Percentiles rank a stretch among this genome's conserved stretches.
Conservation (phyloP, 495 filamentous ascomycete species). For the Penicillium canescens region DNA sequence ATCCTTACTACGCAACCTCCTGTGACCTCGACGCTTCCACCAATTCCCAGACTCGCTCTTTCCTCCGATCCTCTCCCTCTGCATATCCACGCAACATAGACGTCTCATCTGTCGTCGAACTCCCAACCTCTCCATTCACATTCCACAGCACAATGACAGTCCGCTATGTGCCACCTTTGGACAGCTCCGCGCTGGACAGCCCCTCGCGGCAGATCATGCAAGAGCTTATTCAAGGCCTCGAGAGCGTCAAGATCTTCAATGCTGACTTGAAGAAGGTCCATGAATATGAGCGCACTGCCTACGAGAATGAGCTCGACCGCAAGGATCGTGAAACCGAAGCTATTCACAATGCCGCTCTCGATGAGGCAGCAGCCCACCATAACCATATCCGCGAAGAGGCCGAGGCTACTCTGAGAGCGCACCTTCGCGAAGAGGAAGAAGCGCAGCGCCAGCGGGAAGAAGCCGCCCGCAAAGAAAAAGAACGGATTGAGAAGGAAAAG, state of each 20-base stretch:
- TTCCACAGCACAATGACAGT: not conserved
- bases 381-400: constrained; percentile 64
- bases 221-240: constrained; percentile 45
- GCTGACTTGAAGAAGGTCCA: constrained; percentile 43
- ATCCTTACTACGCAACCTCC: too few species aligned
- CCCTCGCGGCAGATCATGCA: constrained; percentile 51
- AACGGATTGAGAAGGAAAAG: constrained; percentile 40
- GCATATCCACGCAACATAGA: too few species aligned
- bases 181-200: constrained; percentile 33
- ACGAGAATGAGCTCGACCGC: constrained; percentile 43
- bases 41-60: too few species aligned
- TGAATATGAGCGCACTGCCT: constrained; percentile 44
- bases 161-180: constrained; percentile 7
- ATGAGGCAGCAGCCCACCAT: constrained; percentile 61
- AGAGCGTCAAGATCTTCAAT: constrained; percentile 39
- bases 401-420: constrained; percentile 35
- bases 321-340: constrained; percentile 43
- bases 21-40: too few species aligned
- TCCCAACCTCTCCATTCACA: not conserved
- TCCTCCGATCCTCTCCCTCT: too few species aligned
- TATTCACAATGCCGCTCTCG: constrained; percentile 60
- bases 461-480: constrained; percentile 36
- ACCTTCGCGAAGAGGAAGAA: constrained; percentile 39
- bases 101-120: too few species aligned
- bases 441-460: constrained; percentile 30